Base-by-base conservation (phyloP, 192 early-diverging fungal species). In the Paraglomus occultum region DNA sequence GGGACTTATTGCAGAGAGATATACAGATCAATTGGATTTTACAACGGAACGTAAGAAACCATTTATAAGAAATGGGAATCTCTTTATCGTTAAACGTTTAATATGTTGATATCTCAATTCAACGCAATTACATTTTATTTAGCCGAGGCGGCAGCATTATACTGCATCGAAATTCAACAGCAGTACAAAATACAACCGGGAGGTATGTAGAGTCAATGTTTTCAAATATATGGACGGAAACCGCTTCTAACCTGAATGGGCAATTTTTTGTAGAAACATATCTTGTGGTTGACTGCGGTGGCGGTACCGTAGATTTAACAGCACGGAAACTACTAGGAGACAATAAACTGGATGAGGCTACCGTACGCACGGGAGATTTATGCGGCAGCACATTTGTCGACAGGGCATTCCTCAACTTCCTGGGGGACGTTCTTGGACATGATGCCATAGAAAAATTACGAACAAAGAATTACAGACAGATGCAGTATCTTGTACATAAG, bases 271-370 rank as follows among this genome's bases (percentile, higher is more conserved):
- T 20, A 67, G 65, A 49, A 52, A 18, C 44, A 6, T 72, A 68
- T 39, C 40, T 72, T 20, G 48, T 72, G n/a, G 54, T 58, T 17
- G 71, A 73, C 49, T 64, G 63, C 55, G 71, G 71, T 22, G 71
- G 71, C 18, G 71, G 71, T 7, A 69, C 71, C 0, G 71, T 73
- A 2, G 71, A 73, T 38, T 46, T 79, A 72, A 79, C 74, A 18
- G 67, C 38, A 18, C 51, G 66, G 4, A 43, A 68, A 44, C 22
- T 68, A 14, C 12, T 68, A n/a, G 12, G 22, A 1, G 17, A 48
- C 7, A 46, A 55, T 45, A 51, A 68, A 55, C 39, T 68, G 31
- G 39, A 53, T 7, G 66, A 68, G 54, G 46, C 44, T 31, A 68
- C 52, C 0, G 66, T 46, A 68, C 40, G 66, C 6, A 8, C 66